These are phyloP conservation scores for Pascua sp. DNA, from an alignment of 1,284 basidiomycete genomes.

Conservation along the genomic window DNA sequence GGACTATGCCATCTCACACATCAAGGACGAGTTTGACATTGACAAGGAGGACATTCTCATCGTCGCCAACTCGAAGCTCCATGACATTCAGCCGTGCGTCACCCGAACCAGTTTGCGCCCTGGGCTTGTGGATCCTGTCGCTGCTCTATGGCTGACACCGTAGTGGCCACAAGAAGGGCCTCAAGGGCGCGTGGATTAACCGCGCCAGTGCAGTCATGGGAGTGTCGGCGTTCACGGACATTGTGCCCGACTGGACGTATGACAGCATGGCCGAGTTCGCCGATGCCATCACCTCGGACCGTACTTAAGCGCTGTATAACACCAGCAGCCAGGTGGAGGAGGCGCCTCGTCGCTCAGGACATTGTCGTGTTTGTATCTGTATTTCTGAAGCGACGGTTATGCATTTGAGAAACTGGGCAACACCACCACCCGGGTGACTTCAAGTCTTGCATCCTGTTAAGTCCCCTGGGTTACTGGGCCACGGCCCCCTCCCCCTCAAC, in stretches of 20 bases:
- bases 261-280: constrained; percentile 14
- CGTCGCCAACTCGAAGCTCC: constrained; percentile 33
- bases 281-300: neutral
- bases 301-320: neutral
- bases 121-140: neutral
- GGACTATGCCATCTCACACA: constrained; percentile 26
- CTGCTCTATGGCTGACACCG: neutral
- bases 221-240: constrained; percentile 4
- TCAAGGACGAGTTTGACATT: constrained; percentile 28
- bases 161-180: constrained; percentile 29
- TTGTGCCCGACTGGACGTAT: constrained; percentile 19
- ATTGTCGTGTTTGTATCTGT: too few species aligned
- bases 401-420: too few species aligned
- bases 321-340: too few species aligned
- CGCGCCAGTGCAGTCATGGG: constrained; percentile 22
- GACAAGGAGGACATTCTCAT: constrained; percentile 25
- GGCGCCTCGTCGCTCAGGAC: too few species aligned
- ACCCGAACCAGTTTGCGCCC: neutral
- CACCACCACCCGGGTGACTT: too few species aligned
- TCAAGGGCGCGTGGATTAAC: constrained; percentile 37
- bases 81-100: constrained; percentile 34
- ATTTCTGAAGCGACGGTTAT: neutral
- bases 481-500: too few species aligned
- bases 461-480: too few species aligned
- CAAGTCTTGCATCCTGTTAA: too few species aligned